These are phyloP conservation scores for Solanum bulbocastanum DNA, from an alignment of 257 asterid species.

Conservation along the genomic window DNA sequence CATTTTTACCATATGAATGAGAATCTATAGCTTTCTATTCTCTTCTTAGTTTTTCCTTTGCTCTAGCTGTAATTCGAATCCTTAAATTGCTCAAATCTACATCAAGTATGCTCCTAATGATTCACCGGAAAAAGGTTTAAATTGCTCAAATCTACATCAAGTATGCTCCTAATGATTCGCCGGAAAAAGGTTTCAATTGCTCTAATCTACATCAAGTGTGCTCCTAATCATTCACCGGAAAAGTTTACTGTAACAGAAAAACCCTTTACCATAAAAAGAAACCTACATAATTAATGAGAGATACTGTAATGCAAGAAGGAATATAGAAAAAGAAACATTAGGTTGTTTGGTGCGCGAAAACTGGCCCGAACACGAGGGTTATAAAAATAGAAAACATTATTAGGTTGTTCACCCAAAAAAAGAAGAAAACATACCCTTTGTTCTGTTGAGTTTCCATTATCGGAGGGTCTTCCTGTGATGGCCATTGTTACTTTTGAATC, in stretches of 20 bases:
- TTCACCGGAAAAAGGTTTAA: not conserved
- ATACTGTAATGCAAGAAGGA: not conserved
- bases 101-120: not conserved
- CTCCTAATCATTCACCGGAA: not conserved
- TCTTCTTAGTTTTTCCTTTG: not conserved
- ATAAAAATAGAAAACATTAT: not conserved
- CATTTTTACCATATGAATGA: not conserved
- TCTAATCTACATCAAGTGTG: not conserved
- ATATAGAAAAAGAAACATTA: not conserved
- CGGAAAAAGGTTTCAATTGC: not conserved
- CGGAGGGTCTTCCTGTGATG: not conserved
- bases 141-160: not conserved
- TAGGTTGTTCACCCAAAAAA: not conserved
- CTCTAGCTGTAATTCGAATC: not conserved
- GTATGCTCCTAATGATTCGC: not conserved
- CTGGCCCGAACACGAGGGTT: not conserved
- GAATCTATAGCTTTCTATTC: not conserved
- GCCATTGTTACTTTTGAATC: not conserved
- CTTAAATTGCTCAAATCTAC: not conserved
- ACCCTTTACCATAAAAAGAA: not conserved
- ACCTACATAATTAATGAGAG: not conserved
- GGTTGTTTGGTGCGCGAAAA: not conserved
- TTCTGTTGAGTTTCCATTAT: not conserved
- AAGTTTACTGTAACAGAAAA: no score
- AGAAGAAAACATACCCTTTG: not conserved